A percentile compares a stretch with the other conserved stretches of the same genome.
phyloP scores from a whole-genome alignment of 2,329 filamentous ascomycete species.

The Neonectria punicea region DNA sequence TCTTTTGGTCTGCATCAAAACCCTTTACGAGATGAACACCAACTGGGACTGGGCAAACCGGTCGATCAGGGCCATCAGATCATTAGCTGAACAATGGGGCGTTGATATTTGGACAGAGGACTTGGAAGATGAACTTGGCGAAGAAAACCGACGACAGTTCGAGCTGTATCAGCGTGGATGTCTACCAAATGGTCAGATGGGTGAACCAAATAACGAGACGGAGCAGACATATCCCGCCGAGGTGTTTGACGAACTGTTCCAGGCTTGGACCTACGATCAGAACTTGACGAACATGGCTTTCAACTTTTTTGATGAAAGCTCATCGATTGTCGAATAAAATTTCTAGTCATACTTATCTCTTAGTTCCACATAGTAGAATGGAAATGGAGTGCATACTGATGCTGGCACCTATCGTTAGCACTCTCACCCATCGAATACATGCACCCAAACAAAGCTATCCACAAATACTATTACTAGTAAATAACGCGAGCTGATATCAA shows the following conservation, averaged over 20 bases:
- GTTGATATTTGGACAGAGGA: conserved; percentile 27
- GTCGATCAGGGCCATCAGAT: conserved; percentile 28
- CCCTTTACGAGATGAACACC: conserved; percentile 31
- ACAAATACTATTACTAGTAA: too few relatives aligned
- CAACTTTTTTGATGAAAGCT: conserved; percentile 24
- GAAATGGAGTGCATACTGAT: too few relatives aligned
- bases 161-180: conserved; percentile 29
- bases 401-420: too few relatives aligned
- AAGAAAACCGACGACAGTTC: conserved; percentile 24
- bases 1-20: conserved; percentile 26
- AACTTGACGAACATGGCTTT: conserved; percentile 24
- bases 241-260: conserved; percentile 31
- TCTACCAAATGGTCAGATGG: neutral
- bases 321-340: too few relatives aligned
- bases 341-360: too few relatives aligned
- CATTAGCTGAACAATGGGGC: conserved; percentile 27
- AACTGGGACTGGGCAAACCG: conserved; percentile 35
- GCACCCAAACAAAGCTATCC: too few relatives aligned
- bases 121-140: conserved; percentile 23
- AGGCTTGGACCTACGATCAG: conserved; percentile 32
- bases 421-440: too few relatives aligned
- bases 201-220: neutral
- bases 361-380: too few relatives aligned
- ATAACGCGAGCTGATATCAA: too few relatives aligned
- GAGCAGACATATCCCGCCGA: conserved; percentile 16